phyloP scores from a whole-genome alignment of 108 stramenopile genomes.

The Halocafeteria seosinensis region DNA sequence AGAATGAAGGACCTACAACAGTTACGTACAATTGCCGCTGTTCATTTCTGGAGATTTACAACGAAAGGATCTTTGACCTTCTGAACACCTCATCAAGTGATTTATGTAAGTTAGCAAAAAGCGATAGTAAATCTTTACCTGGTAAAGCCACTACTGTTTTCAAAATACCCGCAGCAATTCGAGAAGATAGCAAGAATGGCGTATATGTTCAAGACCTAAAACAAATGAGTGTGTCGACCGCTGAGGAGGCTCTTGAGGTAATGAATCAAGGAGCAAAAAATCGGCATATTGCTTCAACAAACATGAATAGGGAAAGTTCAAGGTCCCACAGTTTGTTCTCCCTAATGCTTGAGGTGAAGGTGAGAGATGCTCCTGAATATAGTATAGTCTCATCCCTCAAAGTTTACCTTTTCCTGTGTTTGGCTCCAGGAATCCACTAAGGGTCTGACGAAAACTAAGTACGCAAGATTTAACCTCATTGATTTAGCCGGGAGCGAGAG shows the following conservation, averaged over 20 bases:
- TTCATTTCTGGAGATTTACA: constrained; percentile 30
- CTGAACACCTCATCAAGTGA: constrained; percentile 8
- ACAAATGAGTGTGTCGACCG: too few relatives aligned
- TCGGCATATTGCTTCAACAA: constrained; percentile 50
- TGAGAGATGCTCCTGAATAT: too few relatives aligned
- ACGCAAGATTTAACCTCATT: constrained; percentile 40
- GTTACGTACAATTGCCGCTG: too few relatives aligned
- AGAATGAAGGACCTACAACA: too few relatives aligned
- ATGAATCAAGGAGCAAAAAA: constrained; percentile 52
- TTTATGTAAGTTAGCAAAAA: constrained; percentile 2
- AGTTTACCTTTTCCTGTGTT: too few relatives aligned
- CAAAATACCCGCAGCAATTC: background rate
- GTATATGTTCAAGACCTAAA: background rate
- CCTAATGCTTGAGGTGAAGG: too few relatives aligned
- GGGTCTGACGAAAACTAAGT: constrained; percentile 7
- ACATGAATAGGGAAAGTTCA: constrained; percentile 56
- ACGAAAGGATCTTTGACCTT: constrained; percentile 21
- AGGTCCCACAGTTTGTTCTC: constrained; percentile 52
- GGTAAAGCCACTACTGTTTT: background rate
- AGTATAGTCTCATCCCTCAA: too few relatives aligned
- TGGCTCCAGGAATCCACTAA: too few relatives aligned
- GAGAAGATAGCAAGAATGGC: background rate
- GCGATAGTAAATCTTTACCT: background rate
- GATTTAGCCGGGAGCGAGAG: constrained; percentile 73
- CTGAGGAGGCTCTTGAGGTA: constrained; percentile 48